Base-by-base conservation (phyloP, 768 basidiomycete genomes). In the Heimioporus sp. region DNA sequence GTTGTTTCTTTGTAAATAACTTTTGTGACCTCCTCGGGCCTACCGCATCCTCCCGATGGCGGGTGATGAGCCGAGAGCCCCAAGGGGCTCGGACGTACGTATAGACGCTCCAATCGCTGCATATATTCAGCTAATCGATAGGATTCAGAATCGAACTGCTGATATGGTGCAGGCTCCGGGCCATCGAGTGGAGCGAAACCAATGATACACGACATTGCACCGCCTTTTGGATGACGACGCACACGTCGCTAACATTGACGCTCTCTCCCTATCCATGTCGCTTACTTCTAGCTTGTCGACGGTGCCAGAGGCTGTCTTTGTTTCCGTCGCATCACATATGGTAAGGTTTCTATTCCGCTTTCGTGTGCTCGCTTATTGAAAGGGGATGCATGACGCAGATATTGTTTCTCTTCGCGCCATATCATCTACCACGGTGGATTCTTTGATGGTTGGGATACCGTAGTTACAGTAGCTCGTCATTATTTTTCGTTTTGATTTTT, bases 191-290 rank as follows among this genome's bases (percentile, higher is more conserved):
- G 41, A n/a, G 34, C 51, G 48, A 37, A 43, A 36, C 37, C 21
- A 40, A 46, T 39, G 28, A 48, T 43, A 24, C 51, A 59, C 48
- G 53, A 50, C 51, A 32, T 34, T 57, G 54, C 67, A 66, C 67
- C 59, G 65, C 62, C 32, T 68, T 68, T 52, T 47, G 40, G 49
- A 61, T 44, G 49, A 46, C 48, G 52, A 45, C 41, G 43, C 45
- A 21, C 48, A 16, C 32, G 48, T 34, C 38, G 30, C 49, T 19
- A 19, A 43, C 46, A 5, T 30, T 47, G 31, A 7, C 43, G 20
- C 24, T 10, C 35, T 28, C 13, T n/a, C 12, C 20, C n/a, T 41
- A 9, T 30, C 12, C 17, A 28, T 28, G 24, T 28, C 24, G 5
- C 24, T 28, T 28, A 28, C 12, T 17, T 35, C 31, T 36, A 20